Percentiles rank a stretch among this genome's conserved stretches.
Evolutionary conservation across 805 yeast species (phyloP).

Genomic region (Myxozyma melibiosi): DNA sequence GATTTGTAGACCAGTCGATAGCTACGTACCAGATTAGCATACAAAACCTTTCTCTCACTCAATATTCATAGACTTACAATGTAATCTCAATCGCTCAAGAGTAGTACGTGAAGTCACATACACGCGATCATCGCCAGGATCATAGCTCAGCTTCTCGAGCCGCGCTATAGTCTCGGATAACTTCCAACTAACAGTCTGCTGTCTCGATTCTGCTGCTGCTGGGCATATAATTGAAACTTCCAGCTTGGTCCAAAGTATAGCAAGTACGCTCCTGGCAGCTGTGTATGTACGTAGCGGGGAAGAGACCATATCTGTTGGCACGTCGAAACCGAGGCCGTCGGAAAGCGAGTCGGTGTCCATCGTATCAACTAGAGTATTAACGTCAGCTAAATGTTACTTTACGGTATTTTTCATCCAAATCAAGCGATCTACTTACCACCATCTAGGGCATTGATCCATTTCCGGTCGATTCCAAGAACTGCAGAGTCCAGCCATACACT

Average conservation of each 20-base stretch:
- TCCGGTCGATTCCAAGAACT: background rate
- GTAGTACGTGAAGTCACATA: background rate
- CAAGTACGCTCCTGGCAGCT: constrained; percentile 1
- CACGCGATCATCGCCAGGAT: background rate
- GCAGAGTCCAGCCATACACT: background rate
- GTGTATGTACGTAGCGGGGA: constrained; percentile 3
- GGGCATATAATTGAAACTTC: constrained; percentile 2
- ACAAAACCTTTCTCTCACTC: background rate
- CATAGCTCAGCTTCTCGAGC: background rate
- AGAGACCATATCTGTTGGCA: background rate
- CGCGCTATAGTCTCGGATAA: background rate
- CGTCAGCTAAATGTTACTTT: no score
- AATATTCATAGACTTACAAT: constrained; percentile 10
- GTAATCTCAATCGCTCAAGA: constrained; percentile 17
- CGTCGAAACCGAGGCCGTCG: background rate
- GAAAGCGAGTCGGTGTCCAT: background rate
- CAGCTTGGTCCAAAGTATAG: background rate
- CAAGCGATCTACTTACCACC: background rate
- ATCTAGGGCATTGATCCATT: background rate
- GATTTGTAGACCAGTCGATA: constrained; percentile 21
- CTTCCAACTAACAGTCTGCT: background rate
- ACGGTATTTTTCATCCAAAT: background rate
- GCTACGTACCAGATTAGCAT: background rate
- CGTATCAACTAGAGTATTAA: background rate
- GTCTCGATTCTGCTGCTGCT: no score